Evolutionary conservation across 768 basidiomycete species (phyloP).

Genomic region (Hygrocybe punicea): DNA sequence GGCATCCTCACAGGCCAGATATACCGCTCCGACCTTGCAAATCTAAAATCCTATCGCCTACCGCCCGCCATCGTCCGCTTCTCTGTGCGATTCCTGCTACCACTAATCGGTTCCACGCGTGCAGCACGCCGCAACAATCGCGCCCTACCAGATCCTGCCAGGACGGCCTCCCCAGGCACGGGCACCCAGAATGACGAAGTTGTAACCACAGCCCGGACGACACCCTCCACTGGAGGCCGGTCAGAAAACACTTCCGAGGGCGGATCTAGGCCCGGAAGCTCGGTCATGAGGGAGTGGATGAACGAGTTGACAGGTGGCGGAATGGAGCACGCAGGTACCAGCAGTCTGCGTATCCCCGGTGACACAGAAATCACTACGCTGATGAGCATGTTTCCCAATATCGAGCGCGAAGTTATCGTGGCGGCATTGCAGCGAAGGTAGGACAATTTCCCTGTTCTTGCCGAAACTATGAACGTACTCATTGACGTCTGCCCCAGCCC

Average conservation of each 20-base stretch:
- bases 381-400: conserved; percentile 79
- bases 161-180: conserved; percentile 16
- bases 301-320: conserved; percentile 67
- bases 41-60: conserved; percentile 76
- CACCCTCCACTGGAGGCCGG: conserved; percentile 23
- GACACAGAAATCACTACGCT: conserved; percentile 75
- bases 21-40: conserved; percentile 80
- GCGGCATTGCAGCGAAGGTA: conserved; percentile 81
- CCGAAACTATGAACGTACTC: conserved; percentile 8
- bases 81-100: conserved; percentile 54
- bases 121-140: conserved; percentile 66
- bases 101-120: conserved; percentile 63
- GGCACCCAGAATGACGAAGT: conserved; percentile 46
- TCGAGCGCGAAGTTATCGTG: conserved; percentile 68
- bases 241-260: conserved; percentile 6
- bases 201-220: conserved; percentile 56
- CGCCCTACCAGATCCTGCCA: conserved; percentile 61
- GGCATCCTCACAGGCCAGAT: conserved; percentile 71
- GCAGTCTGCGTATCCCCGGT: conserved; percentile 62
- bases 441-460: conserved; percentile 19
- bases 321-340: conserved; percentile 45
- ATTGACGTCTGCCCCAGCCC: conserved; percentile 42
- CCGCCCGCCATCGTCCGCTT: conserved; percentile 57
- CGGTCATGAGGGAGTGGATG: conserved; percentile 76
- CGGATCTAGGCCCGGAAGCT: conserved; percentile 33